Conservation (phyloP, 495 filamentous ascomycete genomes). For the Hypoxylon intermedium region DNA sequence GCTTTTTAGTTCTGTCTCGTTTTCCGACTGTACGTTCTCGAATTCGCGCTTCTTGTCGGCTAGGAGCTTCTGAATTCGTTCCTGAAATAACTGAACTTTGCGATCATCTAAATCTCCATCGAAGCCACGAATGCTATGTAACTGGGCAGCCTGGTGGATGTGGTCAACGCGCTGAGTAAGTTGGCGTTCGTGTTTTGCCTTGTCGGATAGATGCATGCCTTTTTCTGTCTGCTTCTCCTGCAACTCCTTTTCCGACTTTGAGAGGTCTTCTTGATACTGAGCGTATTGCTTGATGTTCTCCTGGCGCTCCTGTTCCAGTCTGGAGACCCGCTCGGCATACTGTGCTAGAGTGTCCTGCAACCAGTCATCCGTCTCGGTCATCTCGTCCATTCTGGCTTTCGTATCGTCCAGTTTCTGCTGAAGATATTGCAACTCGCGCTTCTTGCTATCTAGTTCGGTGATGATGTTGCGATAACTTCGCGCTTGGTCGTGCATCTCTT, state of each 20-base stretch:
- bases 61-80: slow-evolving; percentile 72
- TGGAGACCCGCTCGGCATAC: slow-evolving; percentile 75
- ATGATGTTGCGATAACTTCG: slow-evolving; percentile 60
- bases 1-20: slow-evolving; percentile 70
- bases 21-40: slow-evolving; percentile 74
- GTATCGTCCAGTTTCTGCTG: slow-evolving; percentile 71
- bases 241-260: slow-evolving; percentile 61
- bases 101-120: slow-evolving; percentile 77
- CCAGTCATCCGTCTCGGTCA: slow-evolving; percentile 79
- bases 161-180: slow-evolving; percentile 70
- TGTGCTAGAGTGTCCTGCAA: slow-evolving; percentile 77
- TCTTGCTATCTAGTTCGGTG: slow-evolving; percentile 75
- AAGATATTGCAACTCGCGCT: slow-evolving; percentile 66
- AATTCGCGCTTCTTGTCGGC: slow-evolving; percentile 79
- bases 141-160: slow-evolving; percentile 77
- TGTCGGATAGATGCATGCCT: slow-evolving; percentile 84
- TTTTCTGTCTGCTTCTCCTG: slow-evolving; percentile 79
- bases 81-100: slow-evolving; percentile 77
- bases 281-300: slow-evolving; percentile 66
- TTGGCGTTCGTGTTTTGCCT: slow-evolving; percentile 83
- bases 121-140: slow-evolving; percentile 84
- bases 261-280: slow-evolving; percentile 68
- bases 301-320: slow-evolving; percentile 69
- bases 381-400: slow-evolving; percentile 71
- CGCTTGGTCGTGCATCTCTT: slow-evolving; percentile 52